Percentiles rank a stretch among this genome's conserved stretches.
Evolutionary conservation across 176 grass and related monocot genomes (phyloP).

Genomic region (Aegilops umbellulata): DNA sequence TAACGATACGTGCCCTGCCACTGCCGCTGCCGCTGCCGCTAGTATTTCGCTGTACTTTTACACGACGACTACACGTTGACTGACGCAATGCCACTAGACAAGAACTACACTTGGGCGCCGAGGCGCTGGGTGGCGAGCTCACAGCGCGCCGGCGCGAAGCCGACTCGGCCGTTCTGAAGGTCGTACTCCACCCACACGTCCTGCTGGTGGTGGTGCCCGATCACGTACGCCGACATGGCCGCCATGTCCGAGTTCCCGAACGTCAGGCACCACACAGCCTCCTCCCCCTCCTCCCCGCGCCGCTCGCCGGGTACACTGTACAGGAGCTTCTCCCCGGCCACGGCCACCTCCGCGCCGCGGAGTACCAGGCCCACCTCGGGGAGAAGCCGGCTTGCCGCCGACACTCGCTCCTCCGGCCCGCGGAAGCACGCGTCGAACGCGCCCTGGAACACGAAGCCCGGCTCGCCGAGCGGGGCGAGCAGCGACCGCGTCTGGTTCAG

Average conservation of each 20-base stretch:
- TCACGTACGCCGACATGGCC: slow-evolving; percentile 65
- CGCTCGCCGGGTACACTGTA: slow-evolving; percentile 61
- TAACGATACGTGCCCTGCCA: slow-evolving; percentile 34
- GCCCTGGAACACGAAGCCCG: slow-evolving; percentile 73
- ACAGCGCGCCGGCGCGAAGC: slow-evolving; percentile 57
- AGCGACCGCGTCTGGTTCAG: slow-evolving; percentile 32
- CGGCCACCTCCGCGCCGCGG: slow-evolving; percentile 54
- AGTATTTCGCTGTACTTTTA: background rate
- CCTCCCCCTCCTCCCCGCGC: slow-evolving; percentile 23
- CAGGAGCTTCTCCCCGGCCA: slow-evolving; percentile 60
- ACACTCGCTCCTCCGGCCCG: slow-evolving; percentile 11
- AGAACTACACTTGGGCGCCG: background rate
- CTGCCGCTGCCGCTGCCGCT: background rate
- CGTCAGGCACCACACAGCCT: slow-evolving; percentile 81
- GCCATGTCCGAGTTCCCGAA: slow-evolving; percentile 82
- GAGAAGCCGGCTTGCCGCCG: slow-evolving; percentile 6
- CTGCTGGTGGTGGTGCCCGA: slow-evolving; percentile 90
- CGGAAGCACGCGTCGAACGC: slow-evolving; percentile 85
- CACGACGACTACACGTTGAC: background rate
- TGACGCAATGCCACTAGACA: background rate
- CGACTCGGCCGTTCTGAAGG: slow-evolving; percentile 62
- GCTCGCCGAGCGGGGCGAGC: slow-evolving; percentile 52
- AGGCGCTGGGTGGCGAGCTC: slow-evolving; percentile 45
- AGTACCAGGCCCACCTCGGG: slow-evolving; percentile 55
- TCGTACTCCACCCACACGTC: slow-evolving; percentile 93